Evolutionary conservation across 352 stramenopile species (phyloP), one percentile per base, ranked within the genome.

Genomic region (Pythium monospermum): DNA sequence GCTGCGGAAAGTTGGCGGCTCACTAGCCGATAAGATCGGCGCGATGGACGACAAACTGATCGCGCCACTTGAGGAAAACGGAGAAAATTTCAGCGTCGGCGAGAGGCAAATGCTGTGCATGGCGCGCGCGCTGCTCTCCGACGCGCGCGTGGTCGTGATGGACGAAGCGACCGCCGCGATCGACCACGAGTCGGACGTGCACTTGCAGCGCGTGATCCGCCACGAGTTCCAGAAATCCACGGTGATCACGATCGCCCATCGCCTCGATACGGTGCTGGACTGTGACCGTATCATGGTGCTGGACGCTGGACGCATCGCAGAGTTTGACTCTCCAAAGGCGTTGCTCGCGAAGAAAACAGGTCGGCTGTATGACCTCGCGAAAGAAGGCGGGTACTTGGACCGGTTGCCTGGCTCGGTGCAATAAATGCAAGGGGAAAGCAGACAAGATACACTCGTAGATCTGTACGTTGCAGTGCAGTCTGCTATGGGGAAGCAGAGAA

Each of bases 41-140:
- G 53, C 59, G 1, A 61, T 83, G 51, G 70, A 84, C 36, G 66
- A 64, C 49, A 77, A 59, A 59, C 79, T 96, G 18, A 68, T 77
- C 43, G 70, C 71, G 35, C 52, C 49, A 25, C 75, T 98, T 11
- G 75, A 88, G 45, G 96, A 97, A 53, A 89, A 83, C 46, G 95
- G 91, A 43, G 77, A 67, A 30, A 99, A 97, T 69, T 98, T 97
- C 49, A 94, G 69, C 53, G 85, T 97, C 12, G 96, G 94, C 5
- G 91, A 99, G 69, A 73, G 96, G 0, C 95, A 98, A 66, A 73
- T 99, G 22, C 61, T 99, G n/a, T 98, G 94, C 60, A 77, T 99
- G 53, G 97, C 87, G 38, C 77, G 97, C 46, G 95, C 96, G 13
- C 63, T 99, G 49, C 66, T 99, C 6, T 76, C 73, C 5, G 80